A percentile compares a stretch with the other conserved stretches of the same genome.
phyloP scores from a whole-genome alignment of 805 yeast species.

The Schwanniomyces polymorphus region DNA sequence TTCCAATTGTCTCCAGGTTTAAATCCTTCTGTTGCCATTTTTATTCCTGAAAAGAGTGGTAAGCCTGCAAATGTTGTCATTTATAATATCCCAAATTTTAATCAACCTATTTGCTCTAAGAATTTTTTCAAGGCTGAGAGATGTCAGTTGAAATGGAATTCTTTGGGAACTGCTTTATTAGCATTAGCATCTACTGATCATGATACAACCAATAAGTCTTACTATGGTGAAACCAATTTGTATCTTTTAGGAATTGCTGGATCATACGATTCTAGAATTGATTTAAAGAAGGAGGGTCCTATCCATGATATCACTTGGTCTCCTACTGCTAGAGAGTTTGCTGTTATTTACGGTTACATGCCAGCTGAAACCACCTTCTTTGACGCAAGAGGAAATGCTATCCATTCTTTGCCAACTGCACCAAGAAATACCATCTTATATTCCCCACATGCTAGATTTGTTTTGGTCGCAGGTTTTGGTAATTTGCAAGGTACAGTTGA shows the following conservation, averaged over 20 bases:
- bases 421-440: conserved; percentile 88
- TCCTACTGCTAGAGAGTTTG: conserved; percentile 93
- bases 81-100: conserved; percentile 73
- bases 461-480: conserved; percentile 96
- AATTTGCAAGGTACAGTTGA: conserved; percentile 96
- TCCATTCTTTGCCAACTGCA: conserved; percentile 79
- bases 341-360: conserved; percentile 96
- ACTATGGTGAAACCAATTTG: conserved; percentile 94
- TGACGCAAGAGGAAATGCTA: conserved; percentile 88
- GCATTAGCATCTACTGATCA: conserved; percentile 96
- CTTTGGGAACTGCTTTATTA: conserved; percentile 87
- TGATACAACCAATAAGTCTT: conserved; percentile 88
- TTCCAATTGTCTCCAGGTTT: conserved; percentile 83
- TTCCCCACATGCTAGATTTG: conserved; percentile 91
- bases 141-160: conserved; percentile 91
- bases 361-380: conserved; percentile 94
- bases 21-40: conserved; percentile 87
- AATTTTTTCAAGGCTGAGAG: conserved; percentile 94
- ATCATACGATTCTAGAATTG: conserved; percentile 83
- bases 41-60: conserved; percentile 82
- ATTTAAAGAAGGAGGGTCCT: conserved; percentile 90
- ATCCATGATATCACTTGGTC: conserved; percentile 98
- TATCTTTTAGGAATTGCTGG: conserved; percentile 92
- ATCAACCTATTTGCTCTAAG: conserved; percentile 79
- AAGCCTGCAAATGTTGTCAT: conserved; percentile 88